Percentiles rank a stretch among this genome's conserved stretches.
Evolutionary conservation across 352 stramenopile species (phyloP).

Genomic region (Globisporangium middletonii): DNA sequence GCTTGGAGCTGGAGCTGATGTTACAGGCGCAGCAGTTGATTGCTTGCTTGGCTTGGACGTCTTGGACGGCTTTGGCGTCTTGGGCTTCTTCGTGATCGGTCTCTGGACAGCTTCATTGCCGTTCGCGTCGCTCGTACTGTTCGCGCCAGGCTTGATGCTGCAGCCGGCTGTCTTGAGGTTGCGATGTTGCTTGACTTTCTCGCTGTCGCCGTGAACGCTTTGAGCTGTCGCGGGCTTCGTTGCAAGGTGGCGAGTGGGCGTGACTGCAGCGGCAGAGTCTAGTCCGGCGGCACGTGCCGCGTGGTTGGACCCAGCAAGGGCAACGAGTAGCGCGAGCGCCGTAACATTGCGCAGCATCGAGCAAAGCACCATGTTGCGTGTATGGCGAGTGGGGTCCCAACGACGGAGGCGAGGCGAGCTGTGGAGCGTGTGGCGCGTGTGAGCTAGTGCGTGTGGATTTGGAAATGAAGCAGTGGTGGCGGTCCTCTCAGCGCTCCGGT

Average conservation of each 20-base stretch:
- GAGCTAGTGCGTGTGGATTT: no score
- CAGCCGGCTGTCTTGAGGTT: slow-evolving; percentile 12
- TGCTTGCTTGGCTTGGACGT: not conserved
- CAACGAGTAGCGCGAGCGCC: slow-evolving; percentile 12
- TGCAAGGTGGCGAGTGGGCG: slow-evolving; percentile 4
- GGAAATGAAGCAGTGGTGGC: no score
- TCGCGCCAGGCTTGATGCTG: slow-evolving; percentile 2
- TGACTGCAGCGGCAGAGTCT: not conserved
- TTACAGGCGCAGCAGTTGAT: not conserved
- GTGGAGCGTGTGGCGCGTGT: no score
- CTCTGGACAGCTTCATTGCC: slow-evolving; percentile 1
- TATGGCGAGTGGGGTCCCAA: no score
- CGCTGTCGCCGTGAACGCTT: not conserved
- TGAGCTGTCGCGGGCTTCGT: not conserved
- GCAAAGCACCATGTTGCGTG: slow-evolving; percentile 8
- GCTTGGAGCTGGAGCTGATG: not conserved
- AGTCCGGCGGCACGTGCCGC: not conserved
- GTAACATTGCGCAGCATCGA: slow-evolving; percentile 10
- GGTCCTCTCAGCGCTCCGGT: no score
- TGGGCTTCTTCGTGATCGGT: not conserved
- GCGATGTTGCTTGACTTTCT: not conserved
- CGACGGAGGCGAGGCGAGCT: no score
- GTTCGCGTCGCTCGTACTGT: not conserved
- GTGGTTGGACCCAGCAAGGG: slow-evolving; percentile 4
- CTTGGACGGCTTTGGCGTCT: slow-evolving; percentile 3